These are phyloP conservation scores for Capsicum pubescens DNA, from an alignment of 257 asterid genomes.

Conservation along the genomic window DNA sequence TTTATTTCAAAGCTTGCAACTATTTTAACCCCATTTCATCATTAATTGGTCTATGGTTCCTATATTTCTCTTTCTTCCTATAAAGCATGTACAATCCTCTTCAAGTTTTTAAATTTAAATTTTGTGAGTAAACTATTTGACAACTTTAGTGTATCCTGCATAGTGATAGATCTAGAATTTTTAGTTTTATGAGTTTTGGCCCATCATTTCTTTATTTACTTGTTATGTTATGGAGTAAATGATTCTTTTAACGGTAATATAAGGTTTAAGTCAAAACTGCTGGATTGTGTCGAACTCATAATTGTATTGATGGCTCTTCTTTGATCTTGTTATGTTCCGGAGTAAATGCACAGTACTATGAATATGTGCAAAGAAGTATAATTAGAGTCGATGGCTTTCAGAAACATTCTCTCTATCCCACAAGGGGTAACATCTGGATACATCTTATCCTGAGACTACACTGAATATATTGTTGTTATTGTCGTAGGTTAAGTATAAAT, in stretches of 20 bases:
- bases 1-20: slow-evolving; percentile 4
- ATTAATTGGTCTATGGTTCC: not conserved
- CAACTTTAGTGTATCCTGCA: not conserved
- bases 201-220: not conserved
- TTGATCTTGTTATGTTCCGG: not conserved
- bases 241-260: not conserved
- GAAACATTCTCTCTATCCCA: too few relatives aligned
- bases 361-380: not conserved
- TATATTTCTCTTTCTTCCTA: not conserved
- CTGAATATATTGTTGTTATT: too few relatives aligned
- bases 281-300: not conserved
- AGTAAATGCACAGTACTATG: too few relatives aligned
- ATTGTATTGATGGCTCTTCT: not conserved
- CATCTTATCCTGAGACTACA: too few relatives aligned
- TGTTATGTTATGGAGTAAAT: not conserved
- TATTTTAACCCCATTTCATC: slow-evolving; percentile 6
- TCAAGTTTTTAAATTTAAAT: too few relatives aligned
- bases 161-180: not conserved
- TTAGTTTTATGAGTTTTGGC: not conserved
- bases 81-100: not conserved
- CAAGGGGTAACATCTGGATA: too few relatives aligned
- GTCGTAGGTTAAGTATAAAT: not conserved
- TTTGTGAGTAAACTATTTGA: not conserved
- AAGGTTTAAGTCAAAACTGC: not conserved
- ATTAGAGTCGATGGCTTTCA: too few relatives aligned